These are phyloP conservation scores for Oryza nivara DNA, from an alignment of 176 grass and related monocot genomes.

Conservation along the genomic window DNA sequence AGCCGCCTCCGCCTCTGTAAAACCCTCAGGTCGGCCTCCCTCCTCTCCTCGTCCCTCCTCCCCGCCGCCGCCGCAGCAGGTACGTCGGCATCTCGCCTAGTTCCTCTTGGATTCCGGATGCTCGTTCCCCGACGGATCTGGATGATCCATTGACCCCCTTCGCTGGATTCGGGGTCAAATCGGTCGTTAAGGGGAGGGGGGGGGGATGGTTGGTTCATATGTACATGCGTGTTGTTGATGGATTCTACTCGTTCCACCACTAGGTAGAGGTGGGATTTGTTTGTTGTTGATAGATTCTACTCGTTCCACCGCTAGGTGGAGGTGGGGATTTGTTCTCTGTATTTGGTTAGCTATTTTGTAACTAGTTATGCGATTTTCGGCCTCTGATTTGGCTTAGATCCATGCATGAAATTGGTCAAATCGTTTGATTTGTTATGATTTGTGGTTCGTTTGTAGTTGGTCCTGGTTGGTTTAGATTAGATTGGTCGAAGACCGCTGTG, in stretches of 20 bases:
- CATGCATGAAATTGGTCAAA: neutral
- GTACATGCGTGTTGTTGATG: no score
- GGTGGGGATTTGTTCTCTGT: neutral
- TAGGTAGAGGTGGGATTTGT: neutral
- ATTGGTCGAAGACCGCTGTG: neutral
- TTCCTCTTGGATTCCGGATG: neutral
- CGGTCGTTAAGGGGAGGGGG: neutral
- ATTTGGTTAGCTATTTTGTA: neutral
- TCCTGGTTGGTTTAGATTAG: neutral
- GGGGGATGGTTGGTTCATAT: neutral
- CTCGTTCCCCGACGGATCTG: slow-evolving; percentile 5
- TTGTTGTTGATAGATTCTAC: neutral
- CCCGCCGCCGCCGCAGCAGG: slow-evolving; percentile 26
- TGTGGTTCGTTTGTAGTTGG: neutral
- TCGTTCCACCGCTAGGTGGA: neutral
- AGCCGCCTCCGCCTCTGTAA: slow-evolving; percentile 46
- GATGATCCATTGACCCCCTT: neutral
- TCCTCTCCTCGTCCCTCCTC: neutral
- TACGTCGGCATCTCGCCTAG: neutral
- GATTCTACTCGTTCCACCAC: neutral
- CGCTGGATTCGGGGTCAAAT: neutral
- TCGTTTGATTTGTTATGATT: neutral
- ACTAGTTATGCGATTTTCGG: neutral
- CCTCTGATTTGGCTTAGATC: neutral
- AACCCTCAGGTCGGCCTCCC: slow-evolving; percentile 37